These are phyloP conservation scores for Stylosanthes scabra DNA, from an alignment of 331 rosid species.

Conservation along the genomic window DNA sequence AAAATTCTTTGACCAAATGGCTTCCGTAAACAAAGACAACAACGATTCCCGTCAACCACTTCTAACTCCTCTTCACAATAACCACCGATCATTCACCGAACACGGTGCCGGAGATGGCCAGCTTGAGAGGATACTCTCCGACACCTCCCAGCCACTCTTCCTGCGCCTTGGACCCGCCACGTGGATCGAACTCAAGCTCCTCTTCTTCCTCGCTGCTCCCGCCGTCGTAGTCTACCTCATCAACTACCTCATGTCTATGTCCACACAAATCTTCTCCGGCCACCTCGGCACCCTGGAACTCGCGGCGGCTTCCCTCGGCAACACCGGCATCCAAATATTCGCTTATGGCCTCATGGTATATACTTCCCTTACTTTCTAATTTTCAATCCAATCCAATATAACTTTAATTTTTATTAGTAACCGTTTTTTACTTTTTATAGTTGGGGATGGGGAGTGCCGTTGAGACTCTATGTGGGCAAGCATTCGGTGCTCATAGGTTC, in stretches of 20 bases:
- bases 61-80: not conserved
- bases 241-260: slow-evolving; percentile 74
- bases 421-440: slow-evolving; percentile 37
- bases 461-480: slow-evolving; percentile 88
- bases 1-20: slow-evolving; percentile 15
- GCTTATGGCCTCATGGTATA: slow-evolving; percentile 77
- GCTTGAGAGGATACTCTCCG: slow-evolving; percentile 56
- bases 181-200: slow-evolving; percentile 60
- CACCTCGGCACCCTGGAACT: slow-evolving; percentile 80
- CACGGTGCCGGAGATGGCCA: not conserved
- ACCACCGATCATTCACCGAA: not conserved
- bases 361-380: not conserved
- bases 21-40: not conserved
- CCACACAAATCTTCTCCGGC: slow-evolving; percentile 70
- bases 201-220: slow-evolving; percentile 64
- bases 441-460: slow-evolving; percentile 95
- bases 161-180: slow-evolving; percentile 56
- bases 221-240: slow-evolving; percentile 57
- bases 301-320: slow-evolving; percentile 78
- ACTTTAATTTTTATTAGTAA: no score
- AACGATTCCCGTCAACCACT: not conserved
- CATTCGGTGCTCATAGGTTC: slow-evolving; percentile 66
- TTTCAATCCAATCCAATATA: not conserved
- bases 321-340: slow-evolving; percentile 71
- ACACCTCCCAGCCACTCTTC: slow-evolving; percentile 36